These are phyloP conservation scores for Magnaporthiopsis incrustans DNA, from an alignment of 2,329 filamentous ascomycete genomes.

Conservation along the genomic window DNA sequence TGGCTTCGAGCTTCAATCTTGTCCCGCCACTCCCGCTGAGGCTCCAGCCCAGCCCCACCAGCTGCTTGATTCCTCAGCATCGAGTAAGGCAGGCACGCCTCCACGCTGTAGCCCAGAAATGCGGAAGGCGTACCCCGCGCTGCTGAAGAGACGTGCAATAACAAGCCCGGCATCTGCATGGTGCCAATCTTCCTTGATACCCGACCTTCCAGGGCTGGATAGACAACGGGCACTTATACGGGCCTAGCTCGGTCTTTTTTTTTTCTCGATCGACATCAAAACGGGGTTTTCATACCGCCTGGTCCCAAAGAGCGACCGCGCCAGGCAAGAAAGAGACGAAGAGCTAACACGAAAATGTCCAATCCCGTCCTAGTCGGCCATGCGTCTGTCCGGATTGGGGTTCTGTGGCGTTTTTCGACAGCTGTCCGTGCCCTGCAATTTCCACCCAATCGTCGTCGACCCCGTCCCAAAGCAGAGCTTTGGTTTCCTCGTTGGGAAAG, in stretches of 20 bases:
- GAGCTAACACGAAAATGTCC: not conserved
- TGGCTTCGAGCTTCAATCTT: not conserved
- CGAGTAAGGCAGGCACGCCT: not conserved
- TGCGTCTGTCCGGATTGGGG: not conserved
- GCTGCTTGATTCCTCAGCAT: not conserved
- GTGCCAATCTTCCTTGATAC: no score
- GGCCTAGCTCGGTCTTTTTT: not conserved
- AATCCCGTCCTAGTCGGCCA: not conserved
- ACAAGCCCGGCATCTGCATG: no score
- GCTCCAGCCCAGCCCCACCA: no score
- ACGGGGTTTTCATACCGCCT: no score
- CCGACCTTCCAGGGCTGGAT: not conserved
- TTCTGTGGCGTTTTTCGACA: not conserved
- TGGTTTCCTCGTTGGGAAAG: not conserved
- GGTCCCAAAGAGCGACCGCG: not conserved
- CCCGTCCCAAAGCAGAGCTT: not conserved
- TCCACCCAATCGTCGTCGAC: not conserved
- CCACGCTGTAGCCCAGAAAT: not conserved
- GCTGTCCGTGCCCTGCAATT: not conserved
- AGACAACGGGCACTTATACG: not conserved
- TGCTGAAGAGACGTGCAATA: not conserved
- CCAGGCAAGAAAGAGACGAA: not conserved
- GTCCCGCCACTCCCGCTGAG: no score
- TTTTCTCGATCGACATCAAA: not conserved
- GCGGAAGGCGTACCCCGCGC: not conserved